Evolutionary conservation across 495 filamentous ascomycete genomes (phyloP), one percentile per base, ranked within the genome.

Genomic region (Poronia punctata): DNA sequence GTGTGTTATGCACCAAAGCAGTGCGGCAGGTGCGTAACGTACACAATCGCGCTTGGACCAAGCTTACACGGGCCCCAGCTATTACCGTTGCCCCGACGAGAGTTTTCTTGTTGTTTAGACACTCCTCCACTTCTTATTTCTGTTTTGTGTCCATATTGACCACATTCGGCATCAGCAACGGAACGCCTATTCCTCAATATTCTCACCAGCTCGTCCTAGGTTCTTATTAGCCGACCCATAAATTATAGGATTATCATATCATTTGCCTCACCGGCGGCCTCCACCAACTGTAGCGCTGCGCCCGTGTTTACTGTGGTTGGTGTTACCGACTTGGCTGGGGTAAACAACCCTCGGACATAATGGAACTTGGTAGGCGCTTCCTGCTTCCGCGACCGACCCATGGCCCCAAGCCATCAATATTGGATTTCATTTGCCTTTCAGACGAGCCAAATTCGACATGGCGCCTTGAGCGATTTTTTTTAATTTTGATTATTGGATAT

Each of bases 61-160:
- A n/a, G n/a, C n/a, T n/a, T n/a, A 38, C 23, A 37, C 22, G 15
- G 18, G 22, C 11, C 30, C 17, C n/a, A 41, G 28, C 46, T 35
- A 46, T 40, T 52, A 45, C 49, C 43, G 53, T 56, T 56, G 53
- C 50, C 55, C 50, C 48, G 53, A 57, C 56, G 53, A 59, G 54
- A 52, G 41, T 36, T 52, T 52, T 57, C 49, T 54, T 58, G 54
- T 58, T 58, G 54, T 57, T 57, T 57, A 48, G 51, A 40, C 39
- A 26, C 25, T 45, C 23, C 35, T 36, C 21, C 44, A 48, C 44
- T 35, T 16, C 37, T 42, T 47, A 44, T 45, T 37, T 51, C 43
- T 54, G 38, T 40, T 48, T 44, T 29, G n/a, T n/a, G n/a, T n/a
- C n/a, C n/a, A n/a, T n/a, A n/a, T n/a, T n/a, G n/a, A n/a, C n/a